These are phyloP conservation scores for Nannochloropsis salina DNA, from an alignment of 108 stramenopile species.

Conservation along the genomic window DNA sequence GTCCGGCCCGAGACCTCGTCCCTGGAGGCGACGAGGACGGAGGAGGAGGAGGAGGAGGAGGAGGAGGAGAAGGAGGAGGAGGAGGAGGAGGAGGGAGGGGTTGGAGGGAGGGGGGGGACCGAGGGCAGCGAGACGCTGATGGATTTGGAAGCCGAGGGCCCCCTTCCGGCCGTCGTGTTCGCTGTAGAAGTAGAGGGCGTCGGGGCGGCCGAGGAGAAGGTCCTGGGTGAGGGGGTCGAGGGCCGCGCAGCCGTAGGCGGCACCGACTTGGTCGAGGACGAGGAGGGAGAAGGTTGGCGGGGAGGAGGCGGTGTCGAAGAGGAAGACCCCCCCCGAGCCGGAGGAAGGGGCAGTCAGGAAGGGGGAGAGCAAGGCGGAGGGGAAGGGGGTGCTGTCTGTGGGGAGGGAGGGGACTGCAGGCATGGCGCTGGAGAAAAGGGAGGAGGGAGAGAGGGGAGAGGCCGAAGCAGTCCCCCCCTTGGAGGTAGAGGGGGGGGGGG, in stretches of 20 bases:
- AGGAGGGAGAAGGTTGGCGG: background rate
- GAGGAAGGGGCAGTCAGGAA: no score
- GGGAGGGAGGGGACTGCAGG: background rate
- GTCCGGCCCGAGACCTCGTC: slow-evolving; percentile 27
- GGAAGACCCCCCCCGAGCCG: background rate
- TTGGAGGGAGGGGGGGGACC: background rate
- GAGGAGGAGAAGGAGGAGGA: background rate
- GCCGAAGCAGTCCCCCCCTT: background rate
- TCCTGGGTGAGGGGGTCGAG: slow-evolving; percentile 22
- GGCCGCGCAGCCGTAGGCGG: background rate
- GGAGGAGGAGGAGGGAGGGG: no score
- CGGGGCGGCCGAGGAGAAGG: slow-evolving; percentile 48
- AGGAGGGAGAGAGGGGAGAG: background rate
- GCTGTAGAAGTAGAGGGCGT: slow-evolving; percentile 49
- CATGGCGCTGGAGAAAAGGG: no score
- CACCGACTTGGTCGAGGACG: background rate
- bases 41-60: slow-evolving; percentile 3
- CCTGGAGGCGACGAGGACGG: slow-evolving; percentile 45
- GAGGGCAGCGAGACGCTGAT: background rate
- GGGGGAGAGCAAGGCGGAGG: background rate
- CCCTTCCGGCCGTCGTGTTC: slow-evolving; percentile 32
- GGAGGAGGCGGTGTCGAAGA: background rate
- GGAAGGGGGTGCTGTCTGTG: background rate
- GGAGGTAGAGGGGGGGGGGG: background rate
- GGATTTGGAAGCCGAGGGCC: background rate